Evolutionary conservation across 805 yeast species (phyloP).

Genomic region (Lipomyces spencermartinsiae): DNA sequence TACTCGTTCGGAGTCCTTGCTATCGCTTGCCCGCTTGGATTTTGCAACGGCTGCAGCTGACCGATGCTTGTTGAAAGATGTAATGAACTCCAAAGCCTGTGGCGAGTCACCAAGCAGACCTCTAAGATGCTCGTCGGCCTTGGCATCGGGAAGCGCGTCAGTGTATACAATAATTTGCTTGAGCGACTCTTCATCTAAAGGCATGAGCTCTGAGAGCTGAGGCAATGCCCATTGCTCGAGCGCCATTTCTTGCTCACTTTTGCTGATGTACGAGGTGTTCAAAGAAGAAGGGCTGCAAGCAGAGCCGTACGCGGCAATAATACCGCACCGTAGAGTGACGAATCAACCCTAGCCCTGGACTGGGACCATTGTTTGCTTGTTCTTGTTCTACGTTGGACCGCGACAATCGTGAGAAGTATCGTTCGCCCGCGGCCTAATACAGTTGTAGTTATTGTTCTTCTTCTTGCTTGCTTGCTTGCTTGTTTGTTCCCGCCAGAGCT

Average conservation of each 20-base stretch:
- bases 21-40: background rate
- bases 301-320: background rate
- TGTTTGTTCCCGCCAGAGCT: too few relatives aligned
- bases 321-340: too few relatives aligned
- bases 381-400: too few relatives aligned
- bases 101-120: conserved; percentile 1
- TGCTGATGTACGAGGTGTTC: background rate
- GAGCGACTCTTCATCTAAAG: background rate
- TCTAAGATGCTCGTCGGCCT: background rate
- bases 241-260: background rate
- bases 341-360: too few relatives aligned
- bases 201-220: background rate
- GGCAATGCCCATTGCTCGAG: background rate
- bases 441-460: too few relatives aligned
- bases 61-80: background rate
- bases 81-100: background rate
- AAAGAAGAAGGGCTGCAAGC: background rate
- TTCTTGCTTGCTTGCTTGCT: too few relatives aligned
- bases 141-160: background rate
- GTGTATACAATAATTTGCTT: conserved; percentile 1
- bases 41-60: background rate
- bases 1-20: background rate
- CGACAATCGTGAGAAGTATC: too few relatives aligned
- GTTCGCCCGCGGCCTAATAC: too few relatives aligned
- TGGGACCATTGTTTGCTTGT: too few relatives aligned